These are phyloP conservation scores for Melaleuca quinquenervia DNA, from an alignment of 345 rosid species.

Conservation along the genomic window DNA sequence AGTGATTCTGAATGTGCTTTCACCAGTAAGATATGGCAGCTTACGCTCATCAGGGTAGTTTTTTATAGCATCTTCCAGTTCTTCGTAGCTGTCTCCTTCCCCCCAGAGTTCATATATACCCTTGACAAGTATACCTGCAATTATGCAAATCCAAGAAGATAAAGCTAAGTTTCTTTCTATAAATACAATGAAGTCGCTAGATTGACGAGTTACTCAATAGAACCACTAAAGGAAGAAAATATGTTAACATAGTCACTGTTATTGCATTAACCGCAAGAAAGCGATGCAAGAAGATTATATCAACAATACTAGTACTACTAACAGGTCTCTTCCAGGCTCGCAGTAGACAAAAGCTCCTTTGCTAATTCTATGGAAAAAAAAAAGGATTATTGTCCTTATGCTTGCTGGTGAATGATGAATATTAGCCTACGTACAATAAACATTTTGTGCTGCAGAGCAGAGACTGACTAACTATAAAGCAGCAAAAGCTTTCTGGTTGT, in stretches of 20 bases:
- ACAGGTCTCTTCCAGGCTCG: neutral
- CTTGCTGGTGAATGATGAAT: neutral
- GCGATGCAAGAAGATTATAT: neutral
- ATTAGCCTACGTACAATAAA: neutral
- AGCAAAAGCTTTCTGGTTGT: neutral
- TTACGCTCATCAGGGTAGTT: constrained; percentile 65
- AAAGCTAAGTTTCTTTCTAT: neutral
- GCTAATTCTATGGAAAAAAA: neutral
- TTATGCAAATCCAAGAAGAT: neutral
- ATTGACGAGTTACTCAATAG: neutral
- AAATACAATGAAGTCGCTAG: neutral
- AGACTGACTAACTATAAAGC: neutral
- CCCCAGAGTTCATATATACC: constrained; percentile 99
- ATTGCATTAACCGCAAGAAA: neutral
- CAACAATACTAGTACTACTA: neutral
- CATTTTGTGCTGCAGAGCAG: neutral
- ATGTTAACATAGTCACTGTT: neutral
- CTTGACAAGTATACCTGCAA: constrained; percentile 74
- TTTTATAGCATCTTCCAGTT: constrained; percentile 50
- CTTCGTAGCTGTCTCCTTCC: constrained; percentile 67
- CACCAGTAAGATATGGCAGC: constrained; percentile 52
- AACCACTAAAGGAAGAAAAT: neutral
- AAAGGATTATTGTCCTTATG: neutral
- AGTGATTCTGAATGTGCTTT: constrained; percentile 51
- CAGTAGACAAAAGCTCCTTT: neutral